Base-by-base conservation (phyloP, 2,329 filamentous ascomycete species). In the Pyrenochaeta sp. region DNA sequence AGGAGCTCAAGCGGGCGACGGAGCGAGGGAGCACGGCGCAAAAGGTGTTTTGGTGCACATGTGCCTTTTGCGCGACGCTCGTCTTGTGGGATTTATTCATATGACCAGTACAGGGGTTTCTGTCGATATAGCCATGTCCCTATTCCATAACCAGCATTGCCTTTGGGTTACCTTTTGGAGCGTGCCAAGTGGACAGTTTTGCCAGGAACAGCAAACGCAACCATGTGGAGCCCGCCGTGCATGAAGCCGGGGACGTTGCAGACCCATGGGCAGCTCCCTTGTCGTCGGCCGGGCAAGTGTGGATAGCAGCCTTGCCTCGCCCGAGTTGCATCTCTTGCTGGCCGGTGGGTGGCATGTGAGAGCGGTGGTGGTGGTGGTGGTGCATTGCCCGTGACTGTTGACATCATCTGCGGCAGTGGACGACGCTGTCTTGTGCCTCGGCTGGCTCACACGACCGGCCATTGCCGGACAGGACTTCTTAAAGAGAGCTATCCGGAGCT, bases 1-100 rank as follows among this genome's bases (percentile, higher is more conserved):
- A 90, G 77, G 89, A 98, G 80, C 81, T 99, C 46, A 95, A 95
- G 78, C 87, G 89, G 69, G 95, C 94, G 23, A 87, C 78, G 52
- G 80, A 86, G 71, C 79, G 81, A 40, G 77, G 70, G 49, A 83
- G 79, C 54, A 83, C 76, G 6, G 82, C 82, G 37, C 76, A 77
- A 54, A 77, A 78, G 61, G 71, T 82, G 11, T 83, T 81, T 54
- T 83, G 71, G 59, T 75, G 74, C 9, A 82, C 80, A 12, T 75
- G 72, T 48, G 75, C 67, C 2, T 80, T 82, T 46, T 81, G 80
- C 66, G 63, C 71, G 27, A 77, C 77, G 37, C 70, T 82, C 43
- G 73, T 82, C 1, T 63, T 81, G 20, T 82, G 80, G 80, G 80
- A 82, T 65, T 51, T 82, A 57, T 73, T 82, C 49, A 76, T 82